Evolutionary conservation across 1,284 basidiomycete genomes (phyloP).

Genomic region (Moesziomyces sp.): DNA sequence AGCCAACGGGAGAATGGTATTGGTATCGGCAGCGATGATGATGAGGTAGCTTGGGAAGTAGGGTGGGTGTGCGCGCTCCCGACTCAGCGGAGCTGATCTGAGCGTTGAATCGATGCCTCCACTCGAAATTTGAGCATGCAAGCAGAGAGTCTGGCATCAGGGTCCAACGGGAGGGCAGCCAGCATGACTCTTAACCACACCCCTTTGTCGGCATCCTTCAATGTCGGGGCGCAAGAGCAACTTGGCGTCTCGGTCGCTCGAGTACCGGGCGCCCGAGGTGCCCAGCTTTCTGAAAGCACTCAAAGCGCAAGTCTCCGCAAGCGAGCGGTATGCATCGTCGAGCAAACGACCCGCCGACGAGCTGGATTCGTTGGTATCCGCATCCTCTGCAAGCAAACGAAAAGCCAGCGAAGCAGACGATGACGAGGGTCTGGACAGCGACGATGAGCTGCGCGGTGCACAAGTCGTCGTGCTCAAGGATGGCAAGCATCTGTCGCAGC

Average conservation of each 20-base stretch:
- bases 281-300: constrained; percentile 36
- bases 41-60: neutral
- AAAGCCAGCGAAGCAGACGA: neutral
- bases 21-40: neutral
- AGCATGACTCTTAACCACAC: too few species aligned
- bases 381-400: constrained; percentile 6
- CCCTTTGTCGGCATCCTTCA: too few species aligned
- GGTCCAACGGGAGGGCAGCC: neutral
- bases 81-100: neutral
- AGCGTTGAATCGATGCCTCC: neutral
- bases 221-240: constrained; percentile 28
- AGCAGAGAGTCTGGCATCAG: neutral
- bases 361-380: constrained; percentile 23
- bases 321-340: constrained; percentile 6
- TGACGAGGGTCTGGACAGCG: constrained; percentile 19
- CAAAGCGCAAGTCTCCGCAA: constrained; percentile 31
- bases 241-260: constrained; percentile 27
- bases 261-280: constrained; percentile 24
- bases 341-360: constrained; percentile 2
- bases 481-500: constrained; percentile 50
- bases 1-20: too few species aligned
- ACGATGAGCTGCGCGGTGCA: constrained; percentile 48
- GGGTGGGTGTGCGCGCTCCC: neutral
- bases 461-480: constrained; percentile 60
- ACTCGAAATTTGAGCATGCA: neutral